Evolutionary conservation across 495 filamentous ascomycete species (phyloP).

Genomic region (Penicillium psychrofluorescens): DNA sequence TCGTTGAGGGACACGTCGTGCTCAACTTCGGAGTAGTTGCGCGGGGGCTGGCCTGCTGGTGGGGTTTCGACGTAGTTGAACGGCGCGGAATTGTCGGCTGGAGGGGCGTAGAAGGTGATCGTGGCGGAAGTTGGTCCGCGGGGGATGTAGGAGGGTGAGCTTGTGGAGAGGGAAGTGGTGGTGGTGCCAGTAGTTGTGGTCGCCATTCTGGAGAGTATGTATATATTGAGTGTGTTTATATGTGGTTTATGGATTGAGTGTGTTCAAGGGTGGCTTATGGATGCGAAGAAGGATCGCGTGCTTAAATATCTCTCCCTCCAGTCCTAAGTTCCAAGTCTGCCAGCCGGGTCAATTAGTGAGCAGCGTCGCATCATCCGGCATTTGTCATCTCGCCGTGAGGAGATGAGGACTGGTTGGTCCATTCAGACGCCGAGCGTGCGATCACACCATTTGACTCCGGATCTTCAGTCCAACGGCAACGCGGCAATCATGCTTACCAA

Average conservation of each 20-base stretch:
- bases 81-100: conserved; percentile 55
- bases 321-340: not conserved
- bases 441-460: no score
- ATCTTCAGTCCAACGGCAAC: no score
- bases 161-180: not conserved
- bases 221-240: no score
- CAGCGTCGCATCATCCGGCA: not conserved
- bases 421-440: no score
- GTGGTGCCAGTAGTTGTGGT: conserved; percentile 4
- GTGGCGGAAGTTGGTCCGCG: conserved; percentile 57
- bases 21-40: conserved; percentile 48
- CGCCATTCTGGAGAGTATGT: not conserved
- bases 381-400: not conserved
- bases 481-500: no score
- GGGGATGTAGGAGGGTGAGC: conserved; percentile 37
- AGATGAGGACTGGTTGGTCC: no score
- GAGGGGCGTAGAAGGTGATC: conserved; percentile 63
- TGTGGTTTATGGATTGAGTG: no score
- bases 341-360: not conserved
- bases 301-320: not conserved
- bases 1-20: conserved; percentile 52
- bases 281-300: not conserved
- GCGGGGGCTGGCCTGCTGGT: conserved; percentile 50
- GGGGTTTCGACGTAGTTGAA: conserved; percentile 64
- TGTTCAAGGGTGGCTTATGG: no score